Base-by-base conservation (phyloP, 2,329 filamentous ascomycete genomes). In the Dendrostoma leiphaemia region DNA sequence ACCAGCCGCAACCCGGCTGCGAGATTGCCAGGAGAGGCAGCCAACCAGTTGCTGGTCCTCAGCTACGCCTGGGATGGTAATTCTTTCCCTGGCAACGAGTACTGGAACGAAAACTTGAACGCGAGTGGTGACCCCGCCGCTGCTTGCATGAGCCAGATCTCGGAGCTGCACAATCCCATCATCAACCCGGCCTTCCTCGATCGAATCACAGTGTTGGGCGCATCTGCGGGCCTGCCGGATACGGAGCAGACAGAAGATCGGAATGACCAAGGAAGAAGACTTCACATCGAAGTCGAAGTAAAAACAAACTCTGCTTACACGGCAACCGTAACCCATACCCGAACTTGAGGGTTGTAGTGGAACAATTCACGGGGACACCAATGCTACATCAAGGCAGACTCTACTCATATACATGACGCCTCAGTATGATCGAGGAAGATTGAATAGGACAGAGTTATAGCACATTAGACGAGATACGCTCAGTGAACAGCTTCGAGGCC, bases 21-120 rank as follows among this genome's bases (percentile, higher is more conserved):
- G 2, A 64, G 60, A 51, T 56, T 69, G 4, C 4, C 12, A n/a
- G 38, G 17, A 1, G 44, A 53, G 1, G 54, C 56, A 2, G 60
- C 57, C 9, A 24, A 55, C 9, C 59, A 64, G 26, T 56, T 70
- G 0, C 65, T 68, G 1, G 65, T 69, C 4, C 10, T 70, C 17
- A 64, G 61, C 34, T 70, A 69, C 23, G 65, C 67, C 0, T 69
- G 67, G 67, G 67, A 70, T 28, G 64, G 61, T 2, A 70, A 70
- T 19, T 34, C 65, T 1, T 69, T 65, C 40, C 67, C 67, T 0
- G 67, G 67, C 0, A 70, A 70, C 47, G 67, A 68, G 44, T 70
- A 67, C 38, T 70, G 67, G 67, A 10, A 31, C 2, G 62, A 60
- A 1, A 23, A 3, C 2, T 57, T 67, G 3, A 0, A 19, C 0